Base-by-base conservation (phyloP, 176 grass and related monocot genomes). In the Saccharum officinarum region DNA sequence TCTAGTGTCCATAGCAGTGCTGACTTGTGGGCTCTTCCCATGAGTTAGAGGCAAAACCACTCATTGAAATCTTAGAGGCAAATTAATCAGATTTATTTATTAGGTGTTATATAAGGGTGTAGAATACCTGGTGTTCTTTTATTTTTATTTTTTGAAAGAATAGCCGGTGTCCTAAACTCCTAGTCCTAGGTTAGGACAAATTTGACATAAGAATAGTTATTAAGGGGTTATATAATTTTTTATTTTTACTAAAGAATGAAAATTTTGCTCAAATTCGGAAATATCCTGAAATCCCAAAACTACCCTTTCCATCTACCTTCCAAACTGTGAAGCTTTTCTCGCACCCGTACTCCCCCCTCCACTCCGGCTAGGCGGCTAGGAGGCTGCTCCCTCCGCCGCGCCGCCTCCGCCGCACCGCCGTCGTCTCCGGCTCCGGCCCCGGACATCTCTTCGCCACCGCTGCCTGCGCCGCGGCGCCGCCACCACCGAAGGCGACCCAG, bases 351-450 rank as follows among this genome's bases (percentile, higher is more conserved):
- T 69, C 30, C 31, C 78, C 62, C 18, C 73, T 22, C 74, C 38
- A 47, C 41, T 47, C 71, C 59, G 59, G 59, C 59, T 62, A 62
- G n/a, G 59, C 59, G 59, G 59, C 59, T 62, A 62, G n/a, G 59
- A 62, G 71, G 70, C 17, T 34, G 8, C 52, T 79, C 69, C 62
- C 46, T 25, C 54, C 49, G 33, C 71, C 7, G 30, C 65, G 11
- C 82, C 59, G 41, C 77, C 76, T 11, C 80, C 65, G 39, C 76
- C 74, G 36, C 36, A 44, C 73, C n/a, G 45, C 59, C 83, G 11
- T 74, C 83, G 59, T 50, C 82, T 17, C 69, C 49, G 16, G 6
- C 67, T 67, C 16, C 65, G 76, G 6, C 78, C n/a, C 45, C 82
- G 75, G 16, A 49, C 50, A 25, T 38, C 67, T 41, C 37, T 23